phyloP scores from a whole-genome alignment of 129 eudicot species.

The Chrysanthemum makinoi region DNA sequence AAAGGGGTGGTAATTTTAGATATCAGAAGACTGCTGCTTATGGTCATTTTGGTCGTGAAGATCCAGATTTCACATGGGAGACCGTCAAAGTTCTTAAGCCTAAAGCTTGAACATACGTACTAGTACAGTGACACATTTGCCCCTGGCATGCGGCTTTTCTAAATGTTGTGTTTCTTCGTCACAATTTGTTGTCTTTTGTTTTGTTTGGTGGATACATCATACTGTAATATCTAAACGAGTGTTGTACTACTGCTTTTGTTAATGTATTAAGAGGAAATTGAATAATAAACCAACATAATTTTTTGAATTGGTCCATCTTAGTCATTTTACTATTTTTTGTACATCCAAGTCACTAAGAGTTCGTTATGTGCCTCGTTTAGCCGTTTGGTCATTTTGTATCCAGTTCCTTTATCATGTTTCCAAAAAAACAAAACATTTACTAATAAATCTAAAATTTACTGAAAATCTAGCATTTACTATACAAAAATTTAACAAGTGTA shows the following conservation, averaged over 20 bases:
- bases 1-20: constrained; percentile 72
- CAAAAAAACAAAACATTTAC: no score
- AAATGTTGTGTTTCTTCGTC: constrained; percentile 23
- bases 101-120: constrained; percentile 34
- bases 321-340: background rate
- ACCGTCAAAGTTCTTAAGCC: constrained; percentile 64
- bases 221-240: constrained; percentile 7
- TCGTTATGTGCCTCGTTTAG: no score
- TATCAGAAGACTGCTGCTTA: constrained; percentile 77
- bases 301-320: background rate
- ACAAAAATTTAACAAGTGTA: background rate
- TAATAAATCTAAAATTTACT: no score
- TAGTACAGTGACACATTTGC: constrained; percentile 3
- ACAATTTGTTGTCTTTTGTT: constrained; percentile 14
- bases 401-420: no score
- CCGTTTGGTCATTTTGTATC: no score
- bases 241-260: constrained; percentile 18
- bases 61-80: constrained; percentile 86
- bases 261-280: background rate
- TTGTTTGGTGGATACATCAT: constrained; percentile 14
- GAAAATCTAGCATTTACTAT: background rate
- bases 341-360: no score
- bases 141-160: constrained; percentile 6
- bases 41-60: constrained; percentile 82
- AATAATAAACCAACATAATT: background rate